Percentiles rank a stretch among this genome's conserved stretches.
phyloP scores from a whole-genome alignment of 768 basidiomycete species.

The Mrakia gelida region DNA sequence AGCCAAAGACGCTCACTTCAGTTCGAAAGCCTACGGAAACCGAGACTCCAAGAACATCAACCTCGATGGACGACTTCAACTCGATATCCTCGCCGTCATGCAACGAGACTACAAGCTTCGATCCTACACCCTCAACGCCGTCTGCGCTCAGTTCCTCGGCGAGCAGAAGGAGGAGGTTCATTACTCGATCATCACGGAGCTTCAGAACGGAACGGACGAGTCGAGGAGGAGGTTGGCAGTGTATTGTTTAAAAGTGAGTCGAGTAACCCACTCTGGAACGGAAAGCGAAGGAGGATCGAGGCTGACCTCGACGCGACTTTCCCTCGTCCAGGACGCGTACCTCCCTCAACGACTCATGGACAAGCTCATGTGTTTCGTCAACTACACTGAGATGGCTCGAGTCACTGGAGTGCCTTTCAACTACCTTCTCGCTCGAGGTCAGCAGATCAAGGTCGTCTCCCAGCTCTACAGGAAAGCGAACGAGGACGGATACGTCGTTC shows the following conservation, averaged over 20 bases:
- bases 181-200: constrained; percentile 93
- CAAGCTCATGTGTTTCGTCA: constrained; percentile 98
- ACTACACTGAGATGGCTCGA: constrained; percentile 98
- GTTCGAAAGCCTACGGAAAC: constrained; percentile 94
- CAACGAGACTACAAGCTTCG: constrained; percentile 96
- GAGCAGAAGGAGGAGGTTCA: constrained; percentile 99
- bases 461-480: constrained; percentile 92
- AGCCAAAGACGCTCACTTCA: constrained; percentile 92
- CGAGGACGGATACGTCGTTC: constrained; percentile 83
- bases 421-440: constrained; percentile 84
- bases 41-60: constrained; percentile 91
- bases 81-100: constrained; percentile 96
- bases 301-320: not conserved
- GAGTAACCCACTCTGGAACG: not conserved
- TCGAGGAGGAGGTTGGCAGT: constrained; percentile 88
- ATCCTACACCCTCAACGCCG: constrained; percentile 94
- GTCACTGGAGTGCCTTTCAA: constrained; percentile 99
- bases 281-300: not conserved
- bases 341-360: constrained; percentile 92
- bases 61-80: constrained; percentile 86
- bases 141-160: constrained; percentile 93
- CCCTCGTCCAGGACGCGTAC: constrained; percentile 75
- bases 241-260: constrained; percentile 86
- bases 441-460: constrained; percentile 97
- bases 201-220: constrained; percentile 95